A percentile compares a stretch with the other conserved stretches of the same genome.
These are phyloP conservation scores for Fraxinus americana DNA, from an alignment of 257 asterid species.

Conservation along the genomic window DNA sequence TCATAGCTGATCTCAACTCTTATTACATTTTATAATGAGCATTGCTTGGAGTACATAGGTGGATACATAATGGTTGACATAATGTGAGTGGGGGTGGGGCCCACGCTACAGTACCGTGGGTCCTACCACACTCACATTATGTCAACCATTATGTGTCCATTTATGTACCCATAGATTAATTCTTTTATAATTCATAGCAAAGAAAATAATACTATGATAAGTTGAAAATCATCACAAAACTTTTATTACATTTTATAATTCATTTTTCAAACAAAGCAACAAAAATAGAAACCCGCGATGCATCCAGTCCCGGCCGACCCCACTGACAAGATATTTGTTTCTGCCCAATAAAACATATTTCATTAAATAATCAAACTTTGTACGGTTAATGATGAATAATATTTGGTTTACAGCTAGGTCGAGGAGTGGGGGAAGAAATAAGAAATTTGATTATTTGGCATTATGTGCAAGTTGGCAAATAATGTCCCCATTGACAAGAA, in stretches of 20 bases:
- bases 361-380: not conserved
- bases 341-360: not conserved
- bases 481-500: not conserved
- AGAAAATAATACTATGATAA: not conserved
- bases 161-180: no score
- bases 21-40: no score
- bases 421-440: not conserved
- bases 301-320: not conserved
- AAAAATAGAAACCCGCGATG: slow-evolving; percentile 1
- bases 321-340: not conserved
- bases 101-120: no score
- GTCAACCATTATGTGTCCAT: no score
- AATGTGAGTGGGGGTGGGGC: no score
- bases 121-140: no score
- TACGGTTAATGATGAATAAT: not conserved
- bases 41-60: no score
- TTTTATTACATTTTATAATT: not conserved
- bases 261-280: not conserved
- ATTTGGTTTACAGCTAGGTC: not conserved
- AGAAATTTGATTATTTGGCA: not conserved
- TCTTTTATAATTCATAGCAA: no score
- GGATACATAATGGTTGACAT: no score
- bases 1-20: no score
- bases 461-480: not conserved
- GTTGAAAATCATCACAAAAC: not conserved